phyloP scores from a whole-genome alignment of 148 eudicot species.

The Rheum nobile region DNA sequence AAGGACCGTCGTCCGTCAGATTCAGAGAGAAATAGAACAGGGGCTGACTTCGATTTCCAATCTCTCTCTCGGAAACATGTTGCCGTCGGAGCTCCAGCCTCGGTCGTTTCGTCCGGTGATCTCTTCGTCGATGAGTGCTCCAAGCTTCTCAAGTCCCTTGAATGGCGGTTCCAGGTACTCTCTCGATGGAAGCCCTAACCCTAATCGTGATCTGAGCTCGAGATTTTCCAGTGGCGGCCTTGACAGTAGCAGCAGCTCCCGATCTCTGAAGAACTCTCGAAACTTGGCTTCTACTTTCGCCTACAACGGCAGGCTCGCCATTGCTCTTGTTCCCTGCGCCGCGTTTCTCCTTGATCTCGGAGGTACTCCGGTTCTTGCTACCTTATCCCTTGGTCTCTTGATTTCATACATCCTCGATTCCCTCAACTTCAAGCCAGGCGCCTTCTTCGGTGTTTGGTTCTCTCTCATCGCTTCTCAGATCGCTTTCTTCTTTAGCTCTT shows the following conservation, averaged over 20 bases:
- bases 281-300: slow-evolving; percentile 38
- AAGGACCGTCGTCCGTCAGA: slow-evolving; percentile 4
- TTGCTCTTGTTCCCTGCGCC: slow-evolving; percentile 64
- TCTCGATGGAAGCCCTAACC: slow-evolving; percentile 33
- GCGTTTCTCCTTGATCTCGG: slow-evolving; percentile 85
- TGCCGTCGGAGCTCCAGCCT: slow-evolving; percentile 66
- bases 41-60: slow-evolving; percentile 7
- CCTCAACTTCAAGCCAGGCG: slow-evolving; percentile 60
- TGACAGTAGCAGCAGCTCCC: slow-evolving; percentile 17
- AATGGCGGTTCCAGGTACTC: slow-evolving; percentile 18
- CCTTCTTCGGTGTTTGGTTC: slow-evolving; percentile 83
- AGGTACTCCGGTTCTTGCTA: slow-evolving; percentile 57
- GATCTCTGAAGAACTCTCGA: slow-evolving; percentile 35
- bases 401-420: slow-evolving; percentile 78
- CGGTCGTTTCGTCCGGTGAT: slow-evolving; percentile 57
- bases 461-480: slow-evolving; percentile 64
- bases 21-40: not conserved
- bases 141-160: slow-evolving; percentile 40
- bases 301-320: slow-evolving; percentile 58
- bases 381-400: slow-evolving; percentile 55
- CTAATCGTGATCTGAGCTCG: slow-evolving; percentile 14
- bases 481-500: slow-evolving; percentile 58
- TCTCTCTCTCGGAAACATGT: slow-evolving; percentile 21
- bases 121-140: slow-evolving; percentile 40
- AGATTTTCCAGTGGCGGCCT: slow-evolving; percentile 11